phyloP scores from a whole-genome alignment of 1,139 yeast species.

The Taphrina confusa region DNA sequence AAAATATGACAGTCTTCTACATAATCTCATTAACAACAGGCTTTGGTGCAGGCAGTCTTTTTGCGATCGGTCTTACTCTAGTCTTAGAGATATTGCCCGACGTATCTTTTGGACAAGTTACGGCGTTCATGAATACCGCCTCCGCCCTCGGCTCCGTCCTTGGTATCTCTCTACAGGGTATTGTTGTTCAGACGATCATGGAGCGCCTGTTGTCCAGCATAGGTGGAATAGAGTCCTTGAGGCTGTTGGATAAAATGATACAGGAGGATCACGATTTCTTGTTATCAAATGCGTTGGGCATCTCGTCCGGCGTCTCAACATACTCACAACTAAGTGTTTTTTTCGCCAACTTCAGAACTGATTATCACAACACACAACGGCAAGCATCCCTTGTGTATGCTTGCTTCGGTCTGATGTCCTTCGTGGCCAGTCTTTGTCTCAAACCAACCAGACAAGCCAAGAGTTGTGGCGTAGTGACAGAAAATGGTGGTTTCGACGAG shows the following conservation, averaged over 20 bases:
- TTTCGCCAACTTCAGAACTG: neutral
- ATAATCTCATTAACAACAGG: neutral
- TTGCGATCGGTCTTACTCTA: conserved; percentile 22
- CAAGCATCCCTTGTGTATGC: conserved; percentile 2
- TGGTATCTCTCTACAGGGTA: conserved; percentile 21
- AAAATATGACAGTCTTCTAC: neutral
- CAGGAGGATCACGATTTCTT: neutral
- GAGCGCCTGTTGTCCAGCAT: neutral
- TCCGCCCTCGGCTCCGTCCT: conserved; percentile 23
- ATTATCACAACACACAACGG: conserved; percentile 7
- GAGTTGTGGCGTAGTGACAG: neutral
- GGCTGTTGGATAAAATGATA: neutral
- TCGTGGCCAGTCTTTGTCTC: conserved; percentile 1
- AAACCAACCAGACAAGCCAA: neutral
- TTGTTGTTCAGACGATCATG: conserved; percentile 1
- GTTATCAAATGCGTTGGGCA: neutral
- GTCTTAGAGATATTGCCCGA: conserved; percentile 26
- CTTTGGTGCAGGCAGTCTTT: conserved; percentile 20
- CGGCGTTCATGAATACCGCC: conserved; percentile 18
- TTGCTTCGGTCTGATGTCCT: neutral
- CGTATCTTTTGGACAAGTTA: conserved; percentile 7
- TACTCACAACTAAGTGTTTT: neutral
- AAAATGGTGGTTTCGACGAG: neutral
- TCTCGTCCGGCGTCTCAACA: neutral
- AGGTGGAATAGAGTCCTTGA: neutral